Percentiles rank a stretch among this genome's conserved stretches.
These are phyloP conservation scores for Pyrus hybrid DNA, from an alignment of 331 rosid species.

Conservation along the genomic window DNA sequence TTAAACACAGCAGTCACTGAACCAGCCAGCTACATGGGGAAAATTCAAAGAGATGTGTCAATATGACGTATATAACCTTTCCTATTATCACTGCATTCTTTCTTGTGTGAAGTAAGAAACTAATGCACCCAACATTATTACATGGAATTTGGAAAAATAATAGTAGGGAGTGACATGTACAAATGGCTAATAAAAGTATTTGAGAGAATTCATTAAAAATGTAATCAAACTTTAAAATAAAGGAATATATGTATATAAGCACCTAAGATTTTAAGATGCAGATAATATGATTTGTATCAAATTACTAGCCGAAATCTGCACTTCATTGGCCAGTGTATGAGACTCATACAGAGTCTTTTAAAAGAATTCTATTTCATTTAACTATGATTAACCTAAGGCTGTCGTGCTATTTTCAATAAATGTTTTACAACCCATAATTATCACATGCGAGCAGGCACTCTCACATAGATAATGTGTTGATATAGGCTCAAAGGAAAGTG, in stretches of 20 bases:
- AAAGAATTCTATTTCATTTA: background rate
- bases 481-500: background rate
- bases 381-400: background rate
- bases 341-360: background rate
- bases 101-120: background rate
- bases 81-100: background rate
- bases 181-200: background rate
- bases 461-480: background rate
- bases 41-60: conserved; percentile 2
- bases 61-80: background rate
- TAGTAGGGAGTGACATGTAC: background rate
- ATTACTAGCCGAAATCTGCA: background rate
- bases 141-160: background rate
- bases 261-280: background rate
- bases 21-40: conserved; percentile 77
- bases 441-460: background rate
- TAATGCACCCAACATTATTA: background rate
- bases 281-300: background rate
- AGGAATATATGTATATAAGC: background rate
- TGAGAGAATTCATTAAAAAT: background rate
- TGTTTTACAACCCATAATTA: background rate
- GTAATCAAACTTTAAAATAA: background rate
- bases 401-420: background rate
- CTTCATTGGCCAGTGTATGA: background rate
- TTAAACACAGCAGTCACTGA: conserved; percentile 85